Evolutionary conservation across 441 rosid species (phyloP), one percentile per base, ranked within the genome.

Genomic region (Corymbia citriodora): DNA sequence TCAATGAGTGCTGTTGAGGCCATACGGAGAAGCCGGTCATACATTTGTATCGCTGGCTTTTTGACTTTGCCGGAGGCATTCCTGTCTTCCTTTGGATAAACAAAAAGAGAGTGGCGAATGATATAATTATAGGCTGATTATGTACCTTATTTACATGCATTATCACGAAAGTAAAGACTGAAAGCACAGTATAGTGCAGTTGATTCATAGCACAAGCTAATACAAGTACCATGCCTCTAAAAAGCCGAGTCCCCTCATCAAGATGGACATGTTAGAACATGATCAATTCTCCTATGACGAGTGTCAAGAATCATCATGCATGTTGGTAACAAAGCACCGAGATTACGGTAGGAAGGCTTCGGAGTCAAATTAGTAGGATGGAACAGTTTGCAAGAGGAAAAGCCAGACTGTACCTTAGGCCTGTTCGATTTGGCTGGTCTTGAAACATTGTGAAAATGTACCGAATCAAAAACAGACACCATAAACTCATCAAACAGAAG

Each of bases 1-100:
- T 95, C 95, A 87, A 93, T 89, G 48, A 97, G 98, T 23, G 96
- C 93, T 91, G 72, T 89, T 12, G 97, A 96, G 91, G 99, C 98
- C 93, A 96, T 90, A 91, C 92, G 94, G 54, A 96, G 91, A 90
- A 98, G 97, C 91, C 93, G 93, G 88, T 94, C 92, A 85, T 96
- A 95, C 99, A 98, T 98, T 94, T 91, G 92, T 63, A 98, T 93
- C 3, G 95, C 93, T 87, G 90, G 91, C 89, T 92, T 91, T 82
- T 91, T 97, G 90, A 93, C 94, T 53, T 79, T 91, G 27, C 14
- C 50, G 17, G 89, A 52, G 68, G 89, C 88, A 63, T 79, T 74
- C 29, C 57, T 87, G 79, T 90, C 94, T 93, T 94, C 94, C 93
- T 93, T 93, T 45, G 53, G 85, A 23, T 79, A 23, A 79, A 48